Evolutionary conservation across 495 filamentous ascomycete species (phyloP).

Genomic region (Aspergillus bridgeri): DNA sequence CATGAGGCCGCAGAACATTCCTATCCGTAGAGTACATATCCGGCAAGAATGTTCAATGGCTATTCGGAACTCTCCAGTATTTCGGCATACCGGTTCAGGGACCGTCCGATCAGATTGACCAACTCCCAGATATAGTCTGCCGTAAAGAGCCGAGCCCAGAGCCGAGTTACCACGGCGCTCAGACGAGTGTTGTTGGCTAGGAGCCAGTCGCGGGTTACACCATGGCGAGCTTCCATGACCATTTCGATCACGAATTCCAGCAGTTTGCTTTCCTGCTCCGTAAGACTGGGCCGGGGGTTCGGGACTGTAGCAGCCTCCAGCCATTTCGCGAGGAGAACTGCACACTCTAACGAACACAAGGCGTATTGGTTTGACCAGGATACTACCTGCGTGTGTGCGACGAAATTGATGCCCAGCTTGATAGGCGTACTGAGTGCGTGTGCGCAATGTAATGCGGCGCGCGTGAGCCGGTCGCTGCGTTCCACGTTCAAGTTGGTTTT

Average conservation of each 20-base stretch:
- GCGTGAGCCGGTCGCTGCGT: conserved; percentile 53
- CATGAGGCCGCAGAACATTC: neutral
- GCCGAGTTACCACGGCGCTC: conserved; percentile 57
- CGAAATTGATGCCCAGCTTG: conserved; percentile 64
- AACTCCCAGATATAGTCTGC: conserved; percentile 67
- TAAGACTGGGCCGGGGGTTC: conserved; percentile 31
- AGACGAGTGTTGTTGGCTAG: conserved; percentile 55
- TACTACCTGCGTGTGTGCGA: conserved; percentile 64
- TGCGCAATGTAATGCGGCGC: conserved; percentile 64
- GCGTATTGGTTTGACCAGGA: conserved; percentile 73
- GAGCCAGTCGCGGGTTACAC: conserved; percentile 50
- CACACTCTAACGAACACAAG: conserved; percentile 66
- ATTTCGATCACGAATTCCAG: conserved; percentile 62
- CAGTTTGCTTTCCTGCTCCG: conserved; percentile 57
- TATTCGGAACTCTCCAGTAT: conserved; percentile 44
- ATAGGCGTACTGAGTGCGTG: conserved; percentile 66
- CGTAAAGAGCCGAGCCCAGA: conserved; percentile 68
- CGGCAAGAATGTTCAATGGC: neutral
- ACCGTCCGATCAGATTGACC: conserved; percentile 59
- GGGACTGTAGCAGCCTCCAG: conserved; percentile 40
- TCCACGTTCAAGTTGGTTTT: conserved; percentile 55
- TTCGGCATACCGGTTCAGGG: conserved; percentile 62
- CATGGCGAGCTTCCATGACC: conserved; percentile 60
- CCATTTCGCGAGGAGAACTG: conserved; percentile 59
- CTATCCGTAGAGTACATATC: no score